Conservation (phyloP, 225 moss, liverwort and hornwort genomes). For the Pseudoscleropodium purum region DNA sequence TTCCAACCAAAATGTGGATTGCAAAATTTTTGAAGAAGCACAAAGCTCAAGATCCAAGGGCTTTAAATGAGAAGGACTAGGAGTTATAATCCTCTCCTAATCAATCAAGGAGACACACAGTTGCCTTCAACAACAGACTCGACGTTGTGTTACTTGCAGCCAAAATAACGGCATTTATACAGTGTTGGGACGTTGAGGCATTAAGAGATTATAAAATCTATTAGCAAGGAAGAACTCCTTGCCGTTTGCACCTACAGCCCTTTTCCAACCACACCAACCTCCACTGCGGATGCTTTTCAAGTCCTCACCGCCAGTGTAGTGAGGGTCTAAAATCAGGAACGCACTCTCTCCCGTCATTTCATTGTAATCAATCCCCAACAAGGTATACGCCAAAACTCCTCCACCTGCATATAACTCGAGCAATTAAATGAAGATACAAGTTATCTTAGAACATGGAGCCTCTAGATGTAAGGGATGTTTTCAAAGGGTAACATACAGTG, state of each 20-base stretch:
- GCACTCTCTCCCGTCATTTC: constrained; percentile 85
- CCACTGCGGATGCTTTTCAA: constrained; percentile 62
- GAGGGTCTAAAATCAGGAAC: constrained; percentile 87
- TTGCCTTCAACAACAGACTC: background rate
- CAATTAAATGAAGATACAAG: no score
- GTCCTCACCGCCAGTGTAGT: constrained; percentile 90
- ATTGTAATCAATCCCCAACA: constrained; percentile 87
- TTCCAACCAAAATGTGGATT: no score
- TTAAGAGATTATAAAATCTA: constrained; percentile 82
- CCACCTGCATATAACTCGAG: constrained; percentile 41
- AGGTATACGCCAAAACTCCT: constrained; percentile 89
- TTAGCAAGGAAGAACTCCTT: constrained; percentile 69
- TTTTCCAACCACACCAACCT: constrained; percentile 97
- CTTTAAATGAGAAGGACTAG: background rate
- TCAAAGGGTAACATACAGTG: no score
- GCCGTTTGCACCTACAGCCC: constrained; percentile 2
- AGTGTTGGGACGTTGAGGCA: constrained; percentile 81
- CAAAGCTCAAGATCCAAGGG: no score
- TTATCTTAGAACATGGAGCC: no score
- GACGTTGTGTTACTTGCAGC: background rate
- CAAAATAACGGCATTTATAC: background rate
- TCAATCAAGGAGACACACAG: background rate
- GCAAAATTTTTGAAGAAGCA: no score
- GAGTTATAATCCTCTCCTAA: background rate
- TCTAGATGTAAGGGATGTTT: no score